Base-by-base conservation (phyloP, 331 rosid species). In the Pyracantha coccinea region DNA sequence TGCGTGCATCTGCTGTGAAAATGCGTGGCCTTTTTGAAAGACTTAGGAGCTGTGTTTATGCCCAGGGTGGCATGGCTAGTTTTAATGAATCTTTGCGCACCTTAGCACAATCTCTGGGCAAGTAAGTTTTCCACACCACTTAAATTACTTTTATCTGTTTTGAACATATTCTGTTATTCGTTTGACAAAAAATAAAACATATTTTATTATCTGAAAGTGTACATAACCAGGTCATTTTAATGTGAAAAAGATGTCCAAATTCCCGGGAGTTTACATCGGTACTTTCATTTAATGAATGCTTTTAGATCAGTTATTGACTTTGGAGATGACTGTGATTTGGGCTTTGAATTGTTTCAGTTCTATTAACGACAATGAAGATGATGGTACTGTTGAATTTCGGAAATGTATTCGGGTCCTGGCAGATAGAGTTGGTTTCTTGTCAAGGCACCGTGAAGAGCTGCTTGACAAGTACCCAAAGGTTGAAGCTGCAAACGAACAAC, bases 21-120 rank as follows among this genome's bases (percentile, higher is more conserved):
- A 92, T 69, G 88, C 97, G 90, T 25, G 88, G 96, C 78, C 91
- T 89, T 80, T 88, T 92, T 54, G 97, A 95, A 85, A 92, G 97
- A 73, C 93, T 95, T 74, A 80, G 88, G 66, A 85, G 71, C 69
- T 89, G 92, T 80, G 89, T 92, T 57, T 79, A 83, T 85, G 87
- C 97, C 69, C 82, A 90, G 3, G 97, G 94, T 6, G 87, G 92
- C 61, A 87, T 88, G 72, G 75, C 96, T 74, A 88, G 84, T 74
- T 90, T 92, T 79, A 87, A 90, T 47, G 97, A 92, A 23, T 84
- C 97, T 11, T 80, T 95, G 74, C 90, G 83, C 21, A 59, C 78
- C 69, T 80, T 92, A 65, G 88, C 97, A 0, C 97, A 91, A 80
- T 91, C 98, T 76, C 79, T 93, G 85, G 86, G 96, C 81, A 91